Base-by-base conservation (phyloP, 164 flowering plant genomes). In the Macadamia tetraphylla region DNA sequence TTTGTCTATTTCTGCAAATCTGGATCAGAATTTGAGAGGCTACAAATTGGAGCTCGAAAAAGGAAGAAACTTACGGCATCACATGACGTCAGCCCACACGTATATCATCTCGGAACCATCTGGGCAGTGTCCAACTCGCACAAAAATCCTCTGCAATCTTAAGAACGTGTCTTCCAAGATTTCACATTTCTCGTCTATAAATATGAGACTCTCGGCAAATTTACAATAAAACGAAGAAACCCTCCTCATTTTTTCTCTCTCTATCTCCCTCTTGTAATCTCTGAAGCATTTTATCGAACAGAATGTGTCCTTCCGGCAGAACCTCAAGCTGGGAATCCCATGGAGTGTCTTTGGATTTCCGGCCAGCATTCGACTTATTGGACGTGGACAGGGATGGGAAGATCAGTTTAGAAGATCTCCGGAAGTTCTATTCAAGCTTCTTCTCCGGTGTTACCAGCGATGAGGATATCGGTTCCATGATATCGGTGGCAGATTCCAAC, bases 351-450 rank as follows among this genome's bases (percentile, higher is more conserved):
- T 35, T 5, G 0, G 84, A 77, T 57, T 68, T 87, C 57, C 80
- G 80, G 58, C 74, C 80, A 29, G 98, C 94, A 0, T 94, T 94
- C 79, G 85, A 87, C 48, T 82, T 85, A 0, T 75, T 94, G 18
- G 99, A 94, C 81, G 77, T 77, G 14, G 99, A 94, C 78, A 80
- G 78, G 15, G 99, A 94, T 73, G 98, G 99, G 2, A 87, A 79
- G 73, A 94, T 94, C 56, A 85, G 97, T 83, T 31, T 53, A n/a
- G 86, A 89, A 55, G 99, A 94, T 35, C 90, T 94, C 44, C 79
- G 79, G 0, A 17, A 77, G 0, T 87, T 89, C 71, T 89, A 86
- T 83, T 63, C 76, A 0, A 80, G 75, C 52, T 31, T 75, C 8
- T 51, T 62, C 60, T 30, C 70, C 18, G 51, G 68, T 9, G 29